These are phyloP conservation scores for Kwoniella bestiolae DNA, from an alignment of 768 basidiomycete genomes.

Conservation along the genomic window DNA sequence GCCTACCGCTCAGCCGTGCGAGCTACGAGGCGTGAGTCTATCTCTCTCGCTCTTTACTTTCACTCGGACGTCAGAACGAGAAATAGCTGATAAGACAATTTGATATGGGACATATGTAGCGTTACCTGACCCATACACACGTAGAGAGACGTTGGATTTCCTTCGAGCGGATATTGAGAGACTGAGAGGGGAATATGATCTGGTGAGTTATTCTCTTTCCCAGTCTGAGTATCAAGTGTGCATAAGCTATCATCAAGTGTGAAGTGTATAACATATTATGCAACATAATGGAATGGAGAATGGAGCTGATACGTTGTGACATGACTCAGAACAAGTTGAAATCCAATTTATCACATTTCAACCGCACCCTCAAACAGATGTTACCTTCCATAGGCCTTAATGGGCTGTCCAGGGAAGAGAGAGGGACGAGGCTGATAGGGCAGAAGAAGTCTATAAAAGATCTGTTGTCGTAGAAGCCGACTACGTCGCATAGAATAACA, in stretches of 20 bases:
- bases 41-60: background rate
- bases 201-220: constrained; percentile 35
- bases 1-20: constrained; percentile 52
- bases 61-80: background rate
- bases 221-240: background rate
- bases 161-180: constrained; percentile 51
- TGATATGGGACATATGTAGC: constrained; percentile 27
- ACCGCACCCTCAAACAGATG: constrained; percentile 50
- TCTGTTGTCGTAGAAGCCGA: background rate
- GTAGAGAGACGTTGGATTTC: constrained; percentile 55
- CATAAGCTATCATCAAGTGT: no score
- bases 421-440: constrained; percentile 44
- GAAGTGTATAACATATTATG: no score
- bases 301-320: no score
- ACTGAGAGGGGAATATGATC: constrained; percentile 38
- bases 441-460: constrained; percentile 2
- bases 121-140: constrained; percentile 46
- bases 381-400: constrained; percentile 45
- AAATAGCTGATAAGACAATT: background rate
- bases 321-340: constrained; percentile 47
- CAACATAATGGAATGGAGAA: no score
- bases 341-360: constrained; percentile 45
- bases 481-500: no score
- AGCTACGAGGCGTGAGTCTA: constrained; percentile 50
- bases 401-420: constrained; percentile 27